Evolutionary conservation across 202 grass and related monocot species (phyloP).

Genomic region (Musa balbisiana): DNA sequence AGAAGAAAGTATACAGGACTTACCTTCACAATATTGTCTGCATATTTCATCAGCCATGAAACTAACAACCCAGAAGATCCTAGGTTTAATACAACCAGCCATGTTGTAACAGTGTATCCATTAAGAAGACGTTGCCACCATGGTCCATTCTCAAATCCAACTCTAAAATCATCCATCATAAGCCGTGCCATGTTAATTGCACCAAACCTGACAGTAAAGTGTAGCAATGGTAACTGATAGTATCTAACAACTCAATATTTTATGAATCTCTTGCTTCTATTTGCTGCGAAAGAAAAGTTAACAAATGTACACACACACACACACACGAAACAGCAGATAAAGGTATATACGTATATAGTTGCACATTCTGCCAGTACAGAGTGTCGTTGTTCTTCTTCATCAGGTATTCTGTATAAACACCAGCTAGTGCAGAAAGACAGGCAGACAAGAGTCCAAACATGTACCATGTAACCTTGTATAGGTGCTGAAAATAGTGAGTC

Average conservation of each 20-base stretch:
- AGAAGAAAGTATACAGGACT: constrained; percentile 20
- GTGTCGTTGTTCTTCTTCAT: constrained; percentile 99
- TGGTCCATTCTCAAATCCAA: constrained; percentile 71
- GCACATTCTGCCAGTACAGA: constrained; percentile 93
- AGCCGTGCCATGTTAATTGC: constrained; percentile 88
- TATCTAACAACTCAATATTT: background rate
- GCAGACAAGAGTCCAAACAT: constrained; percentile 88
- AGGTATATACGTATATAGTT: constrained; percentile 87
- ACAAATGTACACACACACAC: background rate
- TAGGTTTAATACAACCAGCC: constrained; percentile 93
- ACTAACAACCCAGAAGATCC: constrained; percentile 90
- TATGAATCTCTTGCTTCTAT: background rate
- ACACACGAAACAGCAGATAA: constrained; percentile 1
- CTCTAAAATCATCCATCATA: constrained; percentile 66
- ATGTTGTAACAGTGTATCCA: constrained; percentile 83
- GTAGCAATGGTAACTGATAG: background rate
- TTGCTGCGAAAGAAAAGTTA: background rate
- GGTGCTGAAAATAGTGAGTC: constrained; percentile 87
- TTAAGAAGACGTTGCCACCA: constrained; percentile 90
- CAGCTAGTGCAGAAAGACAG: constrained; percentile 91
- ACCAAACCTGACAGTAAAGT: constrained; percentile 57
- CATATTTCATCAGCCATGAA: constrained; percentile 99
- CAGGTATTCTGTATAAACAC: constrained; percentile 91
- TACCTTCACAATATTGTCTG: constrained; percentile 97
- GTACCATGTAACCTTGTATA: constrained; percentile 81